These are phyloP conservation scores for Naegleria fowleri DNA, from an alignment of 208 protist genomes.

Conservation along the genomic window DNA sequence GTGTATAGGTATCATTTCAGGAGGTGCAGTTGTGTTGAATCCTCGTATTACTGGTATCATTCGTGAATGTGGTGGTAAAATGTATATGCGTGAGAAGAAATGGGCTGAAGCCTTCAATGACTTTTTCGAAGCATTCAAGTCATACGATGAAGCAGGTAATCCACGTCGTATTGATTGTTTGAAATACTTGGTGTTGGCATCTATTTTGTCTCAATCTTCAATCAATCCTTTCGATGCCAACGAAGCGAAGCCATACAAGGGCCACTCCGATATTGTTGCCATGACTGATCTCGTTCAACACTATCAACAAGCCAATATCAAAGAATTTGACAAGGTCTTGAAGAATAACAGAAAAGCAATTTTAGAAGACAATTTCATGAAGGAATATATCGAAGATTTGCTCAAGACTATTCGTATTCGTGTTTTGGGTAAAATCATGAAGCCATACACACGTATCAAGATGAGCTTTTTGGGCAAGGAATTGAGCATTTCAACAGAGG, in stretches of 20 bases:
- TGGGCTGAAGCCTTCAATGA: constrained; percentile 78
- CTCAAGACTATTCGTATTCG: constrained; percentile 78
- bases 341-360: constrained; percentile 50
- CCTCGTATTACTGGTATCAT: constrained; percentile 54
- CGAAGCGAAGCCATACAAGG: constrained; percentile 78
- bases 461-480: constrained; percentile 59
- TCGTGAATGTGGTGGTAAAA: constrained; percentile 72
- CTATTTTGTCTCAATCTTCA: constrained; percentile 67
- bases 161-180: constrained; percentile 67
- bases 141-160: constrained; percentile 84
- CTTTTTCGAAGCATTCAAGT: constrained; percentile 81
- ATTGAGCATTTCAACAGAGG: constrained; percentile 62
- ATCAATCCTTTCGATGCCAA: constrained; percentile 85
- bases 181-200: constrained; percentile 82
- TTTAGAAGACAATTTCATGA: constrained; percentile 75
- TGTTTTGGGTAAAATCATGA: constrained; percentile 72
- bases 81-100: constrained; percentile 70
- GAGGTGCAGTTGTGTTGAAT: constrained; percentile 19
- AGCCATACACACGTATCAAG: constrained; percentile 72
- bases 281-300: constrained; percentile 74
- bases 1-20: neutral
- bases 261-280: constrained; percentile 74
- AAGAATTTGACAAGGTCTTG: constrained; percentile 75
- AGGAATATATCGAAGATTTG: constrained; percentile 74
- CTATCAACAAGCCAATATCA: constrained; percentile 64